These are phyloP conservation scores for Hyphodiscus sp. DNA, from an alignment of 2,329 filamentous ascomycete species.

Conservation along the genomic window DNA sequence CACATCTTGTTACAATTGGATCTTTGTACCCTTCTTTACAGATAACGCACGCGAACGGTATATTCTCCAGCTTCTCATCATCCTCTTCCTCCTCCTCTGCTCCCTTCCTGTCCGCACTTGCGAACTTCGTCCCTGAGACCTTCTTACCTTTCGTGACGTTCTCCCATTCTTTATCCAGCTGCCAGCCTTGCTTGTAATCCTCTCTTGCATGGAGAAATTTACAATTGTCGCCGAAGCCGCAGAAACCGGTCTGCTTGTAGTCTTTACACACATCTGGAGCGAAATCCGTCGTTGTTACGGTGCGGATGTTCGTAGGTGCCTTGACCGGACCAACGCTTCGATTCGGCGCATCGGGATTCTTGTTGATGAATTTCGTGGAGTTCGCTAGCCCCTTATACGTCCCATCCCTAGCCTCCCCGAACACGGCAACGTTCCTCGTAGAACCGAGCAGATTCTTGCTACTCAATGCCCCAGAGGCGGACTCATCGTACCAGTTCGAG, in stretches of 20 bases:
- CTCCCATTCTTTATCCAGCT: slow-evolving; percentile 93
- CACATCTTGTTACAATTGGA: slow-evolving; percentile 82
- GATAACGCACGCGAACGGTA: slow-evolving; percentile 31
- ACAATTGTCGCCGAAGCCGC: slow-evolving; percentile 47
- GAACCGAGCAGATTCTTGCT: slow-evolving; percentile 53
- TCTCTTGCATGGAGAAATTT: slow-evolving; percentile 73
- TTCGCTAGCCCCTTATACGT: slow-evolving; percentile 73
- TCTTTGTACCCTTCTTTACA: slow-evolving; percentile 37
- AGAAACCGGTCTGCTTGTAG: slow-evolving; percentile 69
- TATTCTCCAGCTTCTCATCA: slow-evolving; percentile 27
- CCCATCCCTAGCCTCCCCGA: slow-evolving; percentile 44
- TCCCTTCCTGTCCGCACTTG: slow-evolving; percentile 24
- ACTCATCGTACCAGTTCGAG: slow-evolving; percentile 83
- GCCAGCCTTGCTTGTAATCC: slow-evolving; percentile 88
- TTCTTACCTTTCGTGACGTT: slow-evolving; percentile 67
- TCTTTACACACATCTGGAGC: slow-evolving; percentile 94
- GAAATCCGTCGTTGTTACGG: slow-evolving; percentile 84
- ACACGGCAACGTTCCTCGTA: slow-evolving; percentile 35
- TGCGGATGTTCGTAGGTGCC: slow-evolving; percentile 81
- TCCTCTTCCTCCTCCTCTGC: slow-evolving; percentile 36
- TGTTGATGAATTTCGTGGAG: slow-evolving; percentile 66
- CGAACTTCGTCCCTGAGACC: slow-evolving; percentile 47
- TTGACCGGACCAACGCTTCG: slow-evolving; percentile 79
- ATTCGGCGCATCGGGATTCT: slow-evolving; percentile 67
- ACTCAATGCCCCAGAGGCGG: slow-evolving; percentile 34